These are phyloP conservation scores for Neoboletus brunneissimus DNA, from an alignment of 768 basidiomycete species.

Conservation along the genomic window DNA sequence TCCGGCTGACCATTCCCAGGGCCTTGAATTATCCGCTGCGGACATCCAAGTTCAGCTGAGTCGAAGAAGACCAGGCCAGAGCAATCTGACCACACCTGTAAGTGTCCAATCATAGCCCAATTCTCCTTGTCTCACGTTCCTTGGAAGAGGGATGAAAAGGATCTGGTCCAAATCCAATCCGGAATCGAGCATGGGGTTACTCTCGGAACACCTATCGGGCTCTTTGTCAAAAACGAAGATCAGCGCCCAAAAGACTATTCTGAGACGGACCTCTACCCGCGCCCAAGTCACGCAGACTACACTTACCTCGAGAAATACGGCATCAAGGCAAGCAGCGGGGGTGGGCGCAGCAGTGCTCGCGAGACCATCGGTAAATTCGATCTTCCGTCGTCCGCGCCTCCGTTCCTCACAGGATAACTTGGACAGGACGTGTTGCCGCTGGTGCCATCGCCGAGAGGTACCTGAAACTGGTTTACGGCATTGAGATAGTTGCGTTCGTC, in stretches of 20 bases:
- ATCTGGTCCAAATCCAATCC: slow-evolving; percentile 89
- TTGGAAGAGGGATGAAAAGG: slow-evolving; percentile 92
- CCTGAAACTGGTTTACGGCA: slow-evolving; percentile 78
- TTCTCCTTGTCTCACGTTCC: not conserved
- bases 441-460: slow-evolving; percentile 98
- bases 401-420: slow-evolving; percentile 4
- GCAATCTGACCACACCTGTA: slow-evolving; percentile 93
- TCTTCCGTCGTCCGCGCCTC: slow-evolving; percentile 1
- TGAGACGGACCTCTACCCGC: slow-evolving; percentile 96
- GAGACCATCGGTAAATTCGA: slow-evolving; percentile 82
- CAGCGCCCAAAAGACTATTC: slow-evolving; percentile 98
- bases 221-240: slow-evolving; percentile 97
- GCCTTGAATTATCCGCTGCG: slow-evolving; percentile 69
- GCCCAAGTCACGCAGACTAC: slow-evolving; percentile 96
- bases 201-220: slow-evolving; percentile 94
- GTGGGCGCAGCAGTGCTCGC: slow-evolving; percentile 90
- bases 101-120: slow-evolving; percentile 29
- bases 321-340: slow-evolving; percentile 94
- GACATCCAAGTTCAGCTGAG: slow-evolving; percentile 93
- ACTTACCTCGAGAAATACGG: slow-evolving; percentile 98
- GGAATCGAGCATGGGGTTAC: slow-evolving; percentile 93
- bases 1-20: slow-evolving; percentile 47
- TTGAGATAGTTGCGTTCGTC: slow-evolving; percentile 97
- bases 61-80: slow-evolving; percentile 91
- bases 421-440: slow-evolving; percentile 87